Evolutionary conservation across 768 basidiomycete genomes (phyloP).

Genomic region (Pisolithus albus): DNA sequence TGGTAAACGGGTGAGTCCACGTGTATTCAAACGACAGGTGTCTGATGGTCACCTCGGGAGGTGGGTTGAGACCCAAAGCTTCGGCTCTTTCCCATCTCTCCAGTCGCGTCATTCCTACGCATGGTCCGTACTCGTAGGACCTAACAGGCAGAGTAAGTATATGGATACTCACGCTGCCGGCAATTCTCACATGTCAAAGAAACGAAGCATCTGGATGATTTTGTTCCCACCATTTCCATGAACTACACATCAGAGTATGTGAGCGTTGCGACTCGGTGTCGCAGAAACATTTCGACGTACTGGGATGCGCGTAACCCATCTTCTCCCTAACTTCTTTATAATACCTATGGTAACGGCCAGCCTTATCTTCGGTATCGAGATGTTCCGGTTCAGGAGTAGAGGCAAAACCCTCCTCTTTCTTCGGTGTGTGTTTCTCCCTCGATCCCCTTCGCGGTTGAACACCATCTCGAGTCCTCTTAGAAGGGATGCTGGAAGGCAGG

Average conservation of each 20-base stretch:
- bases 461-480: constrained; percentile 21
- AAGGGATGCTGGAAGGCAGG: constrained; percentile 7
- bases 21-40: not conserved
- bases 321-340: constrained; percentile 40
- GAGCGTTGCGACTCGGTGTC: not conserved
- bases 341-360: constrained; percentile 45
- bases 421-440: constrained; percentile 5
- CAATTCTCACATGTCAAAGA: constrained; percentile 64
- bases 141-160: constrained; percentile 29
- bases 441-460: constrained; percentile 11
- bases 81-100: constrained; percentile 86
- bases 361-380: constrained; percentile 42
- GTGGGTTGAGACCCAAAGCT: constrained; percentile 72
- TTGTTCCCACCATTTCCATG: constrained; percentile 56
- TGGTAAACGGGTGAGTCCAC: constrained; percentile 23
- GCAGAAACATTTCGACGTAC: constrained; percentile 36
- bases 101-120: constrained; percentile 69
- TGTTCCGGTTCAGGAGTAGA: constrained; percentile 8
- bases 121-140: constrained; percentile 76
- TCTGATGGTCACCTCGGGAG: constrained; percentile 51
- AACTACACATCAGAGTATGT: constrained; percentile 36
- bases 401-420: constrained; percentile 5
- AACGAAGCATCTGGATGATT: constrained; percentile 65
- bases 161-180: not conserved
- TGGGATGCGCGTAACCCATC: constrained; percentile 51